Percentiles rank a stretch among this genome's conserved stretches.
Evolutionary conservation across 495 filamentous ascomycete genomes (phyloP).

Genomic region (Mytilinidion resinicola): DNA sequence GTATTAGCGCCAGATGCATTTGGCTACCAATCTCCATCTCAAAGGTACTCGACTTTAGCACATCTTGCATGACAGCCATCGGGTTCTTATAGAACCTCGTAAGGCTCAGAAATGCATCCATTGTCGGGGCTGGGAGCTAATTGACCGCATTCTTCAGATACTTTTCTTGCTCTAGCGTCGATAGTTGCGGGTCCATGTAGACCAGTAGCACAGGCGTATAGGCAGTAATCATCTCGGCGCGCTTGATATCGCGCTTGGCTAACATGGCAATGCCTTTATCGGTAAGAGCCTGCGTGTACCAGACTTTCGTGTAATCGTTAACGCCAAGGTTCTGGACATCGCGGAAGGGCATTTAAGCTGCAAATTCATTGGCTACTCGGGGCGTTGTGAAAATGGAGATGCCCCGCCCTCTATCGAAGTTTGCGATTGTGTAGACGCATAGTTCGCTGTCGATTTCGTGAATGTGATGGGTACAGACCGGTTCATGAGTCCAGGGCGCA

Average conservation of each 20-base stretch:
- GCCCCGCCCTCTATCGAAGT: slow-evolving; percentile 16
- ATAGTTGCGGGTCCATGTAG: slow-evolving; percentile 8
- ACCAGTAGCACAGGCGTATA: slow-evolving; percentile 22
- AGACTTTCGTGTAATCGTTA: slow-evolving; percentile 13
- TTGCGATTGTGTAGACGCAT: slow-evolving; percentile 21
- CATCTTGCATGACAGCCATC: slow-evolving; percentile 12
- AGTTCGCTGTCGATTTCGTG: slow-evolving; percentile 8
- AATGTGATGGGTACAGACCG: slow-evolving; percentile 12
- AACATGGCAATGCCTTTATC: slow-evolving; percentile 22
- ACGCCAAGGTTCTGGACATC: background rate
- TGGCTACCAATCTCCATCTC: slow-evolving; percentile 19
- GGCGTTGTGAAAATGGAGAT: slow-evolving; percentile 27
- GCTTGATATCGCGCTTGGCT: slow-evolving; percentile 13
- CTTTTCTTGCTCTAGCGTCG: slow-evolving; percentile 20
- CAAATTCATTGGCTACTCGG: slow-evolving; percentile 18
- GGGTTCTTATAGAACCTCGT: slow-evolving; percentile 7
- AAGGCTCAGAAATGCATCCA: slow-evolving; percentile 10
- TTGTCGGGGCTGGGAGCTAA: slow-evolving; percentile 12
- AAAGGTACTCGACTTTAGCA: slow-evolving; percentile 26
- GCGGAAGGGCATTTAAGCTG: slow-evolving; percentile 8
- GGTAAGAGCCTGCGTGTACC: slow-evolving; percentile 11
- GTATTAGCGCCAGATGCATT: slow-evolving; percentile 21
- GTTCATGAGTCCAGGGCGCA: slow-evolving; percentile 12
- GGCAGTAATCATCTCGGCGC: slow-evolving; percentile 14
- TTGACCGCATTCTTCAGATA: slow-evolving; percentile 13